phyloP scores from a whole-genome alignment of 1,284 basidiomycete species.

The Fomes fomentarius region DNA sequence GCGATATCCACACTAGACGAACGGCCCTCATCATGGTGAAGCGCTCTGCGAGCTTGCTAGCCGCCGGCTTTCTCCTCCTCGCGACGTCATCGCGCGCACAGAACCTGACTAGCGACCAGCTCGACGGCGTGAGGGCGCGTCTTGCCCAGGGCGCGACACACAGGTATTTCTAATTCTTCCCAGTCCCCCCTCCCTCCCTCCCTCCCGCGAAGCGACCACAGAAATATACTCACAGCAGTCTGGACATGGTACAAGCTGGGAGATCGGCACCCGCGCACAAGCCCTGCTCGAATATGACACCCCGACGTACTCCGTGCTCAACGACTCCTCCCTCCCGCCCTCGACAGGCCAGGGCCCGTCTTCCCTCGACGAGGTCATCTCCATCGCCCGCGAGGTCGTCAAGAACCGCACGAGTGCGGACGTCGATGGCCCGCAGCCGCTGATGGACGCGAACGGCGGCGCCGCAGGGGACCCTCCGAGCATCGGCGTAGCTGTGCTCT shows the following conservation, averaged over 20 bases:
- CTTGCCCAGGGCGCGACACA: constrained; percentile 50
- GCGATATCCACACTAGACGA: neutral
- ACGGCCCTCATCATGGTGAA: neutral
- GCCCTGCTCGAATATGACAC: constrained; percentile 73
- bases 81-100: constrained; percentile 25
- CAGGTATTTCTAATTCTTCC: constrained; percentile 42
- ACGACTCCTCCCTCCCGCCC: constrained; percentile 38
- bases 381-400: constrained; percentile 61
- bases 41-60: neutral
- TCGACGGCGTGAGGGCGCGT: constrained; percentile 41
- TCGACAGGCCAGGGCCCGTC: constrained; percentile 42
- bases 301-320: constrained; percentile 65
- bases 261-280: constrained; percentile 78
- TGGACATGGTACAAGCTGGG: constrained; percentile 60
- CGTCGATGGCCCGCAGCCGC: constrained; percentile 50
- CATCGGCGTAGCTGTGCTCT: constrained; percentile 77
- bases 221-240: too few relatives aligned
- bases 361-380: constrained; percentile 56
- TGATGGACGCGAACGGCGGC: constrained; percentile 52
- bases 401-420: constrained; percentile 43
- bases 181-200: neutral
- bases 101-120: constrained; percentile 37
- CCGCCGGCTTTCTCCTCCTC: constrained; percentile 7
- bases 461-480: constrained; percentile 83
- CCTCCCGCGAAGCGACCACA: too few relatives aligned